Conservation (phyloP, 768 basidiomycete genomes). For the Mycena olivaceomarginata region DNA sequence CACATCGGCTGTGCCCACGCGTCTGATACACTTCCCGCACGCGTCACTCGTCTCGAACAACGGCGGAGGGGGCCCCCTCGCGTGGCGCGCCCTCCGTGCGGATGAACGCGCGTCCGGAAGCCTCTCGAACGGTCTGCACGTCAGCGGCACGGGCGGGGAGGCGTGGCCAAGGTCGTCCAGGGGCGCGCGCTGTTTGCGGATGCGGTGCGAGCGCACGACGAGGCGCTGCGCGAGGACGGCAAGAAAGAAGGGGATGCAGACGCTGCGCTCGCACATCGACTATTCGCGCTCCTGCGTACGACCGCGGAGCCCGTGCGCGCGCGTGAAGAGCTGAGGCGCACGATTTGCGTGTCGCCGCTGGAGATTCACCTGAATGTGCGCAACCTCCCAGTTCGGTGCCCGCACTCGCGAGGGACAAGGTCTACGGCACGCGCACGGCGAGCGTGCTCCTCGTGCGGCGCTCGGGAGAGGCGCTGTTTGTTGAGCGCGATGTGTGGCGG, state of each 20-base stretch:
- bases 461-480: conserved; percentile 76
- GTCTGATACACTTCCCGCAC: conserved; percentile 64
- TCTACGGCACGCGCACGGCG: conserved; percentile 81
- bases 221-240: conserved; percentile 1
- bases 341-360: conserved; percentile 77
- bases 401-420: no score
- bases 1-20: conserved; percentile 35
- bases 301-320: conserved; percentile 65
- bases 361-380: conserved; percentile 41
- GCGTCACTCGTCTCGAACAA: conserved; percentile 79
- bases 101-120: conserved; percentile 73
- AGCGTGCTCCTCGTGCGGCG: conserved; percentile 82
- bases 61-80: conserved; percentile 79
- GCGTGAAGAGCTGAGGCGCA: conserved; percentile 74
- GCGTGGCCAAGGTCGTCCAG: conserved; percentile 84
- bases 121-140: conserved; percentile 78
- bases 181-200: conserved; percentile 68
- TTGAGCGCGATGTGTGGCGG: conserved; percentile 84
- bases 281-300: conserved; percentile 82
- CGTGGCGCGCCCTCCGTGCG: conserved; percentile 69
- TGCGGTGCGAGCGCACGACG: conserved; percentile 60
- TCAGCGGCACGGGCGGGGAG: conserved; percentile 76
- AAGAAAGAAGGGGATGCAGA: conserved; percentile 53
- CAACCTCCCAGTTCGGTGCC: no score
- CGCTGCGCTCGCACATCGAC: conserved; percentile 69